Evolutionary conservation across 2,329 filamentous ascomycete species (phyloP).

Genomic region (Colletotrichum somersetense): DNA sequence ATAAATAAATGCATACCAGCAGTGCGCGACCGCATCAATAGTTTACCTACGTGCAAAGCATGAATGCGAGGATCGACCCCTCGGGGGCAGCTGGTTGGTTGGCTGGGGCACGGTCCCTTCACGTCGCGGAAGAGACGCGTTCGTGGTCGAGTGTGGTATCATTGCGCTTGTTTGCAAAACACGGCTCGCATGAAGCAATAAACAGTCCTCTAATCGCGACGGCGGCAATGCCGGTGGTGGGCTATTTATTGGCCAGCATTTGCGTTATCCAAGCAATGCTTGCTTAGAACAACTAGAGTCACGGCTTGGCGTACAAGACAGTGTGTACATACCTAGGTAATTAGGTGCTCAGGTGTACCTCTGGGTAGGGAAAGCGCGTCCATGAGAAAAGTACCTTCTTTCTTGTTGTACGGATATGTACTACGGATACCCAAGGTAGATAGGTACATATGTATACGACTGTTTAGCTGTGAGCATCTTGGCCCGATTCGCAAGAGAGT

Average conservation of each 20-base stretch:
- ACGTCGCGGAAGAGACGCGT: constrained; percentile 29
- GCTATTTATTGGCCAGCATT: neutral
- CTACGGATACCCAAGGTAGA: too few species aligned
- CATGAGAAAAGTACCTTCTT: neutral
- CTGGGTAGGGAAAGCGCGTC: neutral
- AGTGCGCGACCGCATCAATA: neutral
- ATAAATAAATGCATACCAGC: neutral
- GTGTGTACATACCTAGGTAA: neutral
- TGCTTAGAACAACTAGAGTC: neutral
- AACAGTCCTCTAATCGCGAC: constrained; percentile 7
- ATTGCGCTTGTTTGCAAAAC: constrained; percentile 23
- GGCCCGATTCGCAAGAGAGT: neutral
- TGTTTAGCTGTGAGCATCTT: neutral
- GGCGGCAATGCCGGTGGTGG: neutral
- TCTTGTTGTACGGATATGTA: neutral
- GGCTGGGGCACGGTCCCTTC: neutral
- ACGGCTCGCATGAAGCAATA: constrained; percentile 31
- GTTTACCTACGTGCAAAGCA: constrained; percentile 8
- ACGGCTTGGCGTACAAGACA: neutral
- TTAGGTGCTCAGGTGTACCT: too few species aligned
- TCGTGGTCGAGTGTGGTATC: constrained; percentile 22
- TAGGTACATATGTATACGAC: too few species aligned
- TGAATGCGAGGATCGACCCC: neutral
- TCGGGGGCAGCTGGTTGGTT: constrained; percentile 9
- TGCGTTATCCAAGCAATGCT: constrained; percentile 10